Conservation (phyloP, 331 rosid genomes). For the Dryas integrifolia region DNA sequence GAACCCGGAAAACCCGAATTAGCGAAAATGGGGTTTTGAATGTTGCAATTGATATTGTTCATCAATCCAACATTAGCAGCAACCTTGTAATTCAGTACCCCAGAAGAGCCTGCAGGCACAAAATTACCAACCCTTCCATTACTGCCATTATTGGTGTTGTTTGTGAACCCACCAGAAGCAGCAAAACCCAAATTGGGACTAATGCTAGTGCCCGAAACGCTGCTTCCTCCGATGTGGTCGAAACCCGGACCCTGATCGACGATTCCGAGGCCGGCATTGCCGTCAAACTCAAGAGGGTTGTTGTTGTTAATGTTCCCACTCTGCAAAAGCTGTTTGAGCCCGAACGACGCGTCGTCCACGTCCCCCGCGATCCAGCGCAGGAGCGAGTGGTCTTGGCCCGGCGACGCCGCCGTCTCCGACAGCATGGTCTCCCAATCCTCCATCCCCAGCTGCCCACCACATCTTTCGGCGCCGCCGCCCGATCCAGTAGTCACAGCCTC, state of each 20-base stretch:
- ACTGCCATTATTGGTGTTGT: background rate
- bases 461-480: slow-evolving; percentile 26
- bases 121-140: slow-evolving; percentile 22
- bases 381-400: slow-evolving; percentile 42
- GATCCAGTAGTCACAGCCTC: slow-evolving; percentile 22
- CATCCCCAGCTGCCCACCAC: slow-evolving; percentile 30
- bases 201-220: background rate
- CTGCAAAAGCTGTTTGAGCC: slow-evolving; percentile 34
- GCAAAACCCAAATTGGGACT: slow-evolving; percentile 21
- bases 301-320: slow-evolving; percentile 15
- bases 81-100: slow-evolving; percentile 28
- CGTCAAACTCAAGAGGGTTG: slow-evolving; percentile 30
- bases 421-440: slow-evolving; percentile 46
- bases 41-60: slow-evolving; percentile 13
- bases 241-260: slow-evolving; percentile 39
- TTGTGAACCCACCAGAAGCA: slow-evolving; percentile 26
- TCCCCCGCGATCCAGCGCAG: slow-evolving; percentile 46
- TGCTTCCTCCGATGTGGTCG: slow-evolving; percentile 18
- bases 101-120: slow-evolving; percentile 23
- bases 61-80: slow-evolving; percentile 21
- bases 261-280: slow-evolving; percentile 40
- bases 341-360: slow-evolving; percentile 33
- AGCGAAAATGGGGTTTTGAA: slow-evolving; percentile 27
- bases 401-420: slow-evolving; percentile 34
- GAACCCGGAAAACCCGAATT: slow-evolving; percentile 32